Evolutionary conservation across 768 basidiomycete genomes (phyloP).

Genomic region (Naganishia randhawae): DNA sequence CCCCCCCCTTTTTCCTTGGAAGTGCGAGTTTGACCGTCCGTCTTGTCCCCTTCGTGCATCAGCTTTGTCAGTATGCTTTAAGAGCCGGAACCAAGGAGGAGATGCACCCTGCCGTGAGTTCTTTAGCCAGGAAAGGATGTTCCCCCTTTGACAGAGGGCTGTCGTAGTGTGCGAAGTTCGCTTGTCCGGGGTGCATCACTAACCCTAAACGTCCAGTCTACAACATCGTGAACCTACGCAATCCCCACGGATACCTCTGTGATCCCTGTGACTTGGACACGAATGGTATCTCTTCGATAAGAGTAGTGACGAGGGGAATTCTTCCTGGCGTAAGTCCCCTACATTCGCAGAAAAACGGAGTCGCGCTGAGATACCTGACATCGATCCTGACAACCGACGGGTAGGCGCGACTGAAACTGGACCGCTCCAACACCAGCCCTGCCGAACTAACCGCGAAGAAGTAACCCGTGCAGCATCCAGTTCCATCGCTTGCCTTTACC

Average conservation of each 20-base stretch:
- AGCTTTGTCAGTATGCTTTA: constrained; percentile 7
- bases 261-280: neutral
- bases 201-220: neutral
- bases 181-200: constrained; percentile 4
- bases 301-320: no score
- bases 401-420: neutral
- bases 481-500: neutral
- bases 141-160: neutral
- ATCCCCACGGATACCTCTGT: neutral
- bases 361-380: neutral
- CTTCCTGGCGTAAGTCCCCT: neutral
- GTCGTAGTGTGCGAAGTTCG: neutral
- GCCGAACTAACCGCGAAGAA: neutral
- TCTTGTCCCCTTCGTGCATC: neutral
- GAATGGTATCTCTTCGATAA: neutral
- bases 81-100: neutral
- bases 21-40: neutral
- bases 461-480: neutral
- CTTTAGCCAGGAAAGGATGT: no score
- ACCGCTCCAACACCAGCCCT: neutral
- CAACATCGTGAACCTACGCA: constrained; percentile 8
- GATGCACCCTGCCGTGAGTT: constrained; percentile 10
- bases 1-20: no score
- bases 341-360: neutral
- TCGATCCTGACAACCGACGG: neutral